phyloP scores from a whole-genome alignment of 148 eudicot genomes.

The Vaccinium macrocarpon region DNA sequence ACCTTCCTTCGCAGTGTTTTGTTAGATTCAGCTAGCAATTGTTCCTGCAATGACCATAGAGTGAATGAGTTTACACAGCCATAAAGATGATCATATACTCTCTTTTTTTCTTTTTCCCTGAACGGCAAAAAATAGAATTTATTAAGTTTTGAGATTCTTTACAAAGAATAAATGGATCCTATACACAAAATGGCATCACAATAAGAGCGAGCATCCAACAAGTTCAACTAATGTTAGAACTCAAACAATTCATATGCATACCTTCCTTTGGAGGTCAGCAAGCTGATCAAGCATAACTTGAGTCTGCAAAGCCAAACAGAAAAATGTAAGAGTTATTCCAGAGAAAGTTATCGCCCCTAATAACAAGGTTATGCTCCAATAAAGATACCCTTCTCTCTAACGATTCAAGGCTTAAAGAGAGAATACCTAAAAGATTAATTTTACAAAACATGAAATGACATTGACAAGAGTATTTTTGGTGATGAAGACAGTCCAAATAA shows the following conservation, averaged over 20 bases:
- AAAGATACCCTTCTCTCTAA: too few species aligned
- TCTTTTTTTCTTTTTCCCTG: too few species aligned
- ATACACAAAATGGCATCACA: too few species aligned
- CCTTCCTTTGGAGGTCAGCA: conserved; percentile 53
- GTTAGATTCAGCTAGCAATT: conserved; percentile 51
- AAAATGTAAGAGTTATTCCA: background rate
- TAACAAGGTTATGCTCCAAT: background rate
- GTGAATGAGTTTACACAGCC: background rate
- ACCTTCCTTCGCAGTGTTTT: conserved; percentile 52
- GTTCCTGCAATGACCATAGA: conserved; percentile 36
- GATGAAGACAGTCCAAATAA: too few species aligned
- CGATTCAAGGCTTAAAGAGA: background rate
- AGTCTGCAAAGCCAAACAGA: conserved; percentile 36
- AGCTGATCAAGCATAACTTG: conserved; percentile 60
- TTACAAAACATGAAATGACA: background rate
- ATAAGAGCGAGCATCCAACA: too few species aligned
- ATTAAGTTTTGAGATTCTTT: too few species aligned
- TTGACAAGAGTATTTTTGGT: background rate
- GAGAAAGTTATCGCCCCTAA: background rate
- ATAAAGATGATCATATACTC: background rate
- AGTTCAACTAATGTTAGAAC: background rate
- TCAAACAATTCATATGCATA: conserved; percentile 12
- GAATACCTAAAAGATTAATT: background rate
- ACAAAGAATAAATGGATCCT: too few species aligned
- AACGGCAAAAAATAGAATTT: too few species aligned